These are phyloP conservation scores for Arabidopsis arenosa DNA, from an alignment of 345 rosid genomes.

Conservation along the genomic window DNA sequence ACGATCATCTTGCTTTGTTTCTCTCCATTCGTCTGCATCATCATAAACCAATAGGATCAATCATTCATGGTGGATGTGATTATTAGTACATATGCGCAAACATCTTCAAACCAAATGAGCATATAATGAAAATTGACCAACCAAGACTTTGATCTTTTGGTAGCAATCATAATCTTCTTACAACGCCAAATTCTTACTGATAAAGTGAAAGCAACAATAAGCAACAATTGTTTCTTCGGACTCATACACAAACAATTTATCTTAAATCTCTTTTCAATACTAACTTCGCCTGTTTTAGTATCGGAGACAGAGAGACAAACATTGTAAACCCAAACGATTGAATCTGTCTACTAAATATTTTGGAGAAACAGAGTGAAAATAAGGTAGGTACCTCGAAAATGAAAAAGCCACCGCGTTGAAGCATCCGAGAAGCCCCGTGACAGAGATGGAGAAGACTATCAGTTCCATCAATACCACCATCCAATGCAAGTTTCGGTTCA, in stretches of 20 bases:
- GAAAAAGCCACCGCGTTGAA: slow-evolving; percentile 81
- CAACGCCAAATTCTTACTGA: neutral
- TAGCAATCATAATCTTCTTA: neutral
- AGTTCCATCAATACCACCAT: slow-evolving; percentile 77
- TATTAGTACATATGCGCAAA: neutral
- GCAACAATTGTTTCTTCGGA: neutral
- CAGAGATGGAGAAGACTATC: slow-evolving; percentile 77
- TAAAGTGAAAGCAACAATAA: neutral
- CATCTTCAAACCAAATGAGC: slow-evolving; percentile 7
- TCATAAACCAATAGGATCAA: slow-evolving; percentile 25
- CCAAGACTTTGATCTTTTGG: neutral
- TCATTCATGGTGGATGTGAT: slow-evolving; percentile 13
- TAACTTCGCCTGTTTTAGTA: neutral
- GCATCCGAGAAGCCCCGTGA: slow-evolving; percentile 66
- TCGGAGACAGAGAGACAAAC: neutral
- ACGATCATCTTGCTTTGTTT: slow-evolving; percentile 73
- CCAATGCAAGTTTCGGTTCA: slow-evolving; percentile 87
- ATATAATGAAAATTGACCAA: neutral
- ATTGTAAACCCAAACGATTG: neutral
- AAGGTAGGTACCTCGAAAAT: slow-evolving; percentile 68
- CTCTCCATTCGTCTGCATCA: slow-evolving; percentile 79
- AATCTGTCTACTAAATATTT: slow-evolving; percentile 1
- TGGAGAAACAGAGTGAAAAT: neutral
- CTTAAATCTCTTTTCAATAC: neutral
- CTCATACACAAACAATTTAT: neutral